phyloP scores from a whole-genome alignment of 2,329 filamentous ascomycete genomes.

The Myriangium duriaei region DNA sequence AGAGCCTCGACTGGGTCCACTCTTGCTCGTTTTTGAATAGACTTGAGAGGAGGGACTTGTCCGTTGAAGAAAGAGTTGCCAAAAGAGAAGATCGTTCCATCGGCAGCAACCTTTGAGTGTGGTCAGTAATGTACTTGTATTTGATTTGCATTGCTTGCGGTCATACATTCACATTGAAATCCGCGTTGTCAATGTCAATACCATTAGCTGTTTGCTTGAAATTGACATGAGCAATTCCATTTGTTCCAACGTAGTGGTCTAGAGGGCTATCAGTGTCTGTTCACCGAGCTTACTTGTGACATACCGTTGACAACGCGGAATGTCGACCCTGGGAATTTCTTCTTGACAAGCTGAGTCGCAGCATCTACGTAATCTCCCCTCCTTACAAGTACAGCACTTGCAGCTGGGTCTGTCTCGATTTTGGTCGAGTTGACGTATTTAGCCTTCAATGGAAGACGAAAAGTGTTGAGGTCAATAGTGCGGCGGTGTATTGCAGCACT shows the following conservation, averaged over 20 bases:
- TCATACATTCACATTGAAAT: constrained; percentile 47
- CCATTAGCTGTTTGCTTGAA: constrained; percentile 48
- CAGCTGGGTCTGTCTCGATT: constrained; percentile 14
- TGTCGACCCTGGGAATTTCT: constrained; percentile 23
- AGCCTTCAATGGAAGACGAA: constrained; percentile 19
- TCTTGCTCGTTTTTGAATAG: constrained; percentile 30
- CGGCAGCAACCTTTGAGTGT: too few species aligned
- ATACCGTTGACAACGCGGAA: constrained; percentile 41
- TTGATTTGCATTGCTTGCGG: constrained; percentile 20
- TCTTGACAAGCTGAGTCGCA: constrained; percentile 24
- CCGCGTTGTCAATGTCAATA: constrained; percentile 48
- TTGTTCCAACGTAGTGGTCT: constrained; percentile 44
- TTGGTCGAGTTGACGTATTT: constrained; percentile 15
- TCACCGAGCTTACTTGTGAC: too few species aligned
- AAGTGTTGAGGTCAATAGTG: constrained; percentile 22
- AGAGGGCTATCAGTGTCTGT: too few species aligned
- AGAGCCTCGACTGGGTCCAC: constrained; percentile 34
- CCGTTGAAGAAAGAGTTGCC: constrained; percentile 40
- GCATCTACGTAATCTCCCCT: constrained; percentile 20
- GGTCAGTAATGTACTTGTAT: too few species aligned
- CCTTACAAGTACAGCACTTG: constrained; percentile 15
- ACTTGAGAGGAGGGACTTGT: constrained; percentile 28
- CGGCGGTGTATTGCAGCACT: constrained; percentile 10
- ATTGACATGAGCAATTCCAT: constrained; percentile 45
- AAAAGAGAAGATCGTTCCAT: constrained; percentile 46